A percentile compares a stretch with the other conserved stretches of the same genome.
phyloP scores from a whole-genome alignment of 2,329 filamentous ascomycete species.

The Colletotrichum liaoningense region DNA sequence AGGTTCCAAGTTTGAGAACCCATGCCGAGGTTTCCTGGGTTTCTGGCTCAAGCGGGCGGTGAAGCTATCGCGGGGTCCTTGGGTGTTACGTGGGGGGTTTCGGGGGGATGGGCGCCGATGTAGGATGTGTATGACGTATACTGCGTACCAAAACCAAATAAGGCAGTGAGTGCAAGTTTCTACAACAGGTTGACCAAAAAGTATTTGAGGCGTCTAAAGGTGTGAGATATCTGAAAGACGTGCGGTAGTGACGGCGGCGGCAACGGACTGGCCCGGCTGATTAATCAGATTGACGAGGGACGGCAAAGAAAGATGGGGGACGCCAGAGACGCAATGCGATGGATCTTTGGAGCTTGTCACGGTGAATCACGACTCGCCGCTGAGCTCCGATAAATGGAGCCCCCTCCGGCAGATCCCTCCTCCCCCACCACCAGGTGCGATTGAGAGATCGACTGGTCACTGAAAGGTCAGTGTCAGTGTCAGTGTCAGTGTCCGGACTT shows the following conservation, averaged over 20 bases:
- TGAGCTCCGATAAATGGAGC: conserved; percentile 34
- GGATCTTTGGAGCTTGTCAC: conserved; percentile 17
- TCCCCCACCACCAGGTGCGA: not conserved
- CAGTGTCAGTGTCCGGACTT: conserved; percentile 10
- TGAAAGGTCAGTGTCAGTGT: no score
- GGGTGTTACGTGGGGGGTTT: not conserved
- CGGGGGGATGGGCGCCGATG: not conserved
- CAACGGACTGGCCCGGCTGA: conserved; percentile 24
- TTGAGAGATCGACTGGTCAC: conserved; percentile 17
- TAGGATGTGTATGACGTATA: not conserved
- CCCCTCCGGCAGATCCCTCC: conserved; percentile 21
- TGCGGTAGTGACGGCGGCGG: not conserved
- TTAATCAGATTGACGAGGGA: conserved; percentile 30
- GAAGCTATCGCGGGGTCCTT: conserved; percentile 30
- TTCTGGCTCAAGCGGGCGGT: not conserved
- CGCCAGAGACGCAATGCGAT: conserved; percentile 12
- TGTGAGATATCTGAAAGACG: not conserved
- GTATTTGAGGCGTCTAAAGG: not conserved
- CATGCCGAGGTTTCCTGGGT: conserved; percentile 26
- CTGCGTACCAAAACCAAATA: not conserved
- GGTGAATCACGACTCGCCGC: conserved; percentile 30
- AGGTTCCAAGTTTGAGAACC: conserved; percentile 51
- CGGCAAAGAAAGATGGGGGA: conserved; percentile 2
- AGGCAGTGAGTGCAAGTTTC: not conserved
- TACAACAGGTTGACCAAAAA: not conserved